Percentiles rank a stretch among this genome's conserved stretches.
Conservation (phyloP, 2,329 filamentous ascomycete species). For the Aspergillus transmontanensis region DNA sequence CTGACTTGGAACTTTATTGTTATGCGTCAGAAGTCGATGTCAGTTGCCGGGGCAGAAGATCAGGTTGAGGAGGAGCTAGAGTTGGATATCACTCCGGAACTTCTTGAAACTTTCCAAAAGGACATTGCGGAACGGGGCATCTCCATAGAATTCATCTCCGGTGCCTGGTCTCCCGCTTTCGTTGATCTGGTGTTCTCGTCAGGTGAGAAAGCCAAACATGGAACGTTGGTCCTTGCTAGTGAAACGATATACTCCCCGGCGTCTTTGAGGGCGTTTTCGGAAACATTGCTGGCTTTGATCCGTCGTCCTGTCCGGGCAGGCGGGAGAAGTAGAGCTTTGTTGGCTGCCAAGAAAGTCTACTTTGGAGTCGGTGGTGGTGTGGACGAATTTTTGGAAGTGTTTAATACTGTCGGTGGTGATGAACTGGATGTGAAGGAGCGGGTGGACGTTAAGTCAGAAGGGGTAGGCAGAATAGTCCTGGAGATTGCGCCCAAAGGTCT, state of each 20-base stretch:
- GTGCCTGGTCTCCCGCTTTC: slow-evolving; percentile 58
- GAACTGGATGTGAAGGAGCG: slow-evolving; percentile 34
- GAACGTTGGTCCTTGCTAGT: slow-evolving; percentile 58
- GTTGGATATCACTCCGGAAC: slow-evolving; percentile 53
- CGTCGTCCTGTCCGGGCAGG: slow-evolving; percentile 34
- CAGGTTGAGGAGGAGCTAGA: slow-evolving; percentile 25
- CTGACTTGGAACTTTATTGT: slow-evolving; percentile 53
- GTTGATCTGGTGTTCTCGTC: slow-evolving; percentile 46
- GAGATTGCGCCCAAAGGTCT: slow-evolving; percentile 23
- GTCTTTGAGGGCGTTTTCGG: slow-evolving; percentile 57
- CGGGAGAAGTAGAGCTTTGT: slow-evolving; percentile 50
- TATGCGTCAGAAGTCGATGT: slow-evolving; percentile 9
- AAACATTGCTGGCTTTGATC: slow-evolving; percentile 55
- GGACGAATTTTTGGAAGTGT: slow-evolving; percentile 55
- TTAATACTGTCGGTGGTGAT: slow-evolving; percentile 29
- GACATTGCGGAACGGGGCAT: slow-evolving; percentile 48
- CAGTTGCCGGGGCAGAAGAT: slow-evolving; percentile 5
- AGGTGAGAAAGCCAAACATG: slow-evolving; percentile 36
- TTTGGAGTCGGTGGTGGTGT: slow-evolving; percentile 69
- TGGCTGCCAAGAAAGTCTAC: slow-evolving; percentile 67
- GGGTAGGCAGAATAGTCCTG: slow-evolving; percentile 48
- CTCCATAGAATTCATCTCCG: slow-evolving; percentile 59
- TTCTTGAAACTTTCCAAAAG: slow-evolving; percentile 49
- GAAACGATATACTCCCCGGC: slow-evolving; percentile 67
- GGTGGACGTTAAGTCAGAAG: slow-evolving; percentile 43